Base-by-base conservation (phyloP, 2,329 filamentous ascomycete species). In the Ceratocystiopsis sp. region DNA sequence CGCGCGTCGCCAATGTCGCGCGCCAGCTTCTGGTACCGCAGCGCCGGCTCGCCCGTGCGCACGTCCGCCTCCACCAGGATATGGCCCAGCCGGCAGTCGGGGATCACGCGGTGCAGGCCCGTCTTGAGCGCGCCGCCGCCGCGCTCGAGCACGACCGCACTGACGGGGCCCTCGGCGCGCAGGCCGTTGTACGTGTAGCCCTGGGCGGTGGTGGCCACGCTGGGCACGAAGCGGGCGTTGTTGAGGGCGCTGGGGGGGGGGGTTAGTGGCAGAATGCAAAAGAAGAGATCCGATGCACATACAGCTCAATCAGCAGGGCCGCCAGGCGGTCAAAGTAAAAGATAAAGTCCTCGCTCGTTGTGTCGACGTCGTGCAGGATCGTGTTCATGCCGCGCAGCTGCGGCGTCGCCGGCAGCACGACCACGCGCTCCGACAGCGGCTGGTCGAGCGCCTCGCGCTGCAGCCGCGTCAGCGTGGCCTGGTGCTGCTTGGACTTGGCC, bases 291-390 rank as follows among this genome's bases (percentile, higher is more conserved):
- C 11, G 12, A 17, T 12, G 15, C 8, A 42, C 46, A 47, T 60
- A 79, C 73, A 77, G 66, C 59, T 96, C 89, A 39, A 96, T 74
- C 21, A 96, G 68, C 42, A 95, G 67, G n/a, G 82, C 76, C 2
- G 84, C 77, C 35, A 96, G 67, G 35, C 91, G 75, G 60, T 98
- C 86, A 59, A 96, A 95, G 61, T 96, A 96, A 61, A 96, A 96
- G 48, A 94, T 84, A 57, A 95, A 96, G 53, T 96, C 87, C 56
- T 94, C 89, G 37, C 84, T 73, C 8, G 72, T 67, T 0, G 85
- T 89, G 40, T 78, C 71, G 16, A 83, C 80, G 52, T 91, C 73
- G 55, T 93, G 80, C 36, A 98, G 74, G 45, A 95, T 82, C 0
- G 87, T 95, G 57, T 84, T 87, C 73, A 98, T 94, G 39, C 78